A percentile compares a stretch with the other conserved stretches of the same genome.
Evolutionary conservation across 169 alveolate species (phyloP).

Genomic region (Plasmodium gaboni): DNA sequence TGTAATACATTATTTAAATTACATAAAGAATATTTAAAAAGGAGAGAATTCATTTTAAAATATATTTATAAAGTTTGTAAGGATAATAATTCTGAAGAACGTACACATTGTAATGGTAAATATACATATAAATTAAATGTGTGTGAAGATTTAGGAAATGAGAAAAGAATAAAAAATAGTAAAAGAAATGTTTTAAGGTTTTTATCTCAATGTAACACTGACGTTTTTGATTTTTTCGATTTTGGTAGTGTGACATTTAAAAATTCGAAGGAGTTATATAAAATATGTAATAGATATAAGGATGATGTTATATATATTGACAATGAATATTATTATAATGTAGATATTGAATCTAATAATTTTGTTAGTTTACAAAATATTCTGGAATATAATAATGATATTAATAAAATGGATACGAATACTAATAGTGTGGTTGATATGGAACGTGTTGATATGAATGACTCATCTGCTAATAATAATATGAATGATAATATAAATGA

Average conservation of each 20-base stretch:
- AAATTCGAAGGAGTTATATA: slow-evolving; percentile 22
- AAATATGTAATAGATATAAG: slow-evolving; percentile 2
- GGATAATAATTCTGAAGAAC: neutral
- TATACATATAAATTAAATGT: slow-evolving; percentile 16
- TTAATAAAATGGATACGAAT: neutral
- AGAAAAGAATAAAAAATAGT: slow-evolving; percentile 16
- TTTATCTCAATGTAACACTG: slow-evolving; percentile 27
- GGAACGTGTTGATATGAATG: neutral
- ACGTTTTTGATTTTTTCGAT: slow-evolving; percentile 30
- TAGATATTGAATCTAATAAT: neutral
- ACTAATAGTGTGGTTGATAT: neutral
- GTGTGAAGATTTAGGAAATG: slow-evolving; percentile 23
- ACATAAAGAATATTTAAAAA: slow-evolving; percentile 55
- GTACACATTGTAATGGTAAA: neutral
- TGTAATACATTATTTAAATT: slow-evolving; percentile 14
- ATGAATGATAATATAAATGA: neutral
- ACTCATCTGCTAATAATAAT: neutral
- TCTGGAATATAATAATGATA: neutral
- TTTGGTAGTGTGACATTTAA: slow-evolving; percentile 1
- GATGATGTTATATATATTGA: slow-evolving; percentile 9
- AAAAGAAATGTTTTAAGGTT: slow-evolving; percentile 31
- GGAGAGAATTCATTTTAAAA: slow-evolving; percentile 21
- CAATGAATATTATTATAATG: slow-evolving; percentile 14
- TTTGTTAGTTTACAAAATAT: slow-evolving; percentile 12
- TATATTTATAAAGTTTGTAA: slow-evolving; percentile 7